Conservation (phyloP, 164 flowering plant genomes). For the Cinnamomum chago region DNA sequence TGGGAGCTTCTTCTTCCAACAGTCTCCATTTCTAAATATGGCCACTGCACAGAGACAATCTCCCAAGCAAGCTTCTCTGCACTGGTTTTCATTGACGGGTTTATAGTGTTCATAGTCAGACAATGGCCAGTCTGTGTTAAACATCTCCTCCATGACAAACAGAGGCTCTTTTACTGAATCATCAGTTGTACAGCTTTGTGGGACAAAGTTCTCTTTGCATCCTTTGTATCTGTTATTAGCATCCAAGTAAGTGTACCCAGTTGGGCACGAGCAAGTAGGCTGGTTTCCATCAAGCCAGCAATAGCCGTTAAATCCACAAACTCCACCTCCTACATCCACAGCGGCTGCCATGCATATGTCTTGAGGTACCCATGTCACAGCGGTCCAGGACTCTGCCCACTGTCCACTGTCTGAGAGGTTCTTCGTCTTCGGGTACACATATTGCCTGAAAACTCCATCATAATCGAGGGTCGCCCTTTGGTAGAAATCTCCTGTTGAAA, state of each 20-base stretch:
- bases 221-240: slow-evolving; percentile 29
- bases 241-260: slow-evolving; percentile 30
- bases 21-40: slow-evolving; percentile 14
- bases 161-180: background rate
- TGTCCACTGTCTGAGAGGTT: background rate
- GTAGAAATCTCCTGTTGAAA: slow-evolving; percentile 20
- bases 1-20: slow-evolving; percentile 22
- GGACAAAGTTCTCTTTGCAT: slow-evolving; percentile 35
- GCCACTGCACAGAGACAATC: slow-evolving; percentile 57
- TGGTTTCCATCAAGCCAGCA: slow-evolving; percentile 22
- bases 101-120: slow-evolving; percentile 26
- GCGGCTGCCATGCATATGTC: slow-evolving; percentile 14
- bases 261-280: slow-evolving; percentile 36
- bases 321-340: slow-evolving; percentile 10
- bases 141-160: slow-evolving; percentile 4
- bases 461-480: slow-evolving; percentile 35
- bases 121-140: slow-evolving; percentile 38
- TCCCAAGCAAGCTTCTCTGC: slow-evolving; percentile 37
- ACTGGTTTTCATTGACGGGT: slow-evolving; percentile 20
- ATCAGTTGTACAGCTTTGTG: slow-evolving; percentile 22
- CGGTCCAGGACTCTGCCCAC: slow-evolving; percentile 15
- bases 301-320: slow-evolving; percentile 40
- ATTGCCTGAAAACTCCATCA: slow-evolving; percentile 46
- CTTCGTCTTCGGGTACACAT: slow-evolving; percentile 26
- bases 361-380: slow-evolving; percentile 5